Base-by-base conservation (phyloP, 2,329 filamentous ascomycete genomes). In the Apiospora saccharicola region DNA sequence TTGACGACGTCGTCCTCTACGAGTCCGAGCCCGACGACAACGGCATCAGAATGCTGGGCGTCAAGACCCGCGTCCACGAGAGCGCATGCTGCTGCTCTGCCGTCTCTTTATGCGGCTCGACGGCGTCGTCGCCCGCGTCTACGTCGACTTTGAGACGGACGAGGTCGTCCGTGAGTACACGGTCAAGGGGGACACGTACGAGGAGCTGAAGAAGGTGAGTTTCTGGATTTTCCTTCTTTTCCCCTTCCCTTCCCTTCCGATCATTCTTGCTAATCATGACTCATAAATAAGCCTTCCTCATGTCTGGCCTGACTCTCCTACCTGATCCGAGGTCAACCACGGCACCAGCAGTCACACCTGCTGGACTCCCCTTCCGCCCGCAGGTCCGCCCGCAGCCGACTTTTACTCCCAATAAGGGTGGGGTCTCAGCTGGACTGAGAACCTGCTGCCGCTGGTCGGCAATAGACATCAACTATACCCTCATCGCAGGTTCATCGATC, bases 11-110 rank as follows among this genome's bases (percentile, higher is more conserved):
- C 53, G 91, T 98, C 77, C 88, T 99, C 68, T 99, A 97, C 82
- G 96, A 99, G 85, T 97, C 97, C 84, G 96, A 99, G 86, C 89
- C 99, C 67, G 96, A 98, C 74, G 96, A 99, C 82, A 99, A 99
- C 80, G 96, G 96, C 74, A 96, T 98, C 77, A 94, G 94, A 41
- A 89, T 98, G 80, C 87, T 97, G 72, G 97, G 92, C 74, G 94
- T 93, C 83, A 99, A 98, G 86, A 86, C 98, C 69, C 89, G 96
- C 73, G 96, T 98, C 72, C 98, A 98, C 92, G 94, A 95, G 71
- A 90, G 78, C 88, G 96, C 71, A 91, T 99, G 83, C 87, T 99
- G 71, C 86, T 99, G 73, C 89, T 99, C 4, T 91, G 90, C 76
- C 89, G 96, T 34, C 92, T 98, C 80, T 99, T 98, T 82, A 94